Evolutionary conservation across 192 early-diverging fungal genomes (phyloP), one percentile per base, ranked within the genome.

Genomic region (Dissophora globulifera): DNA sequence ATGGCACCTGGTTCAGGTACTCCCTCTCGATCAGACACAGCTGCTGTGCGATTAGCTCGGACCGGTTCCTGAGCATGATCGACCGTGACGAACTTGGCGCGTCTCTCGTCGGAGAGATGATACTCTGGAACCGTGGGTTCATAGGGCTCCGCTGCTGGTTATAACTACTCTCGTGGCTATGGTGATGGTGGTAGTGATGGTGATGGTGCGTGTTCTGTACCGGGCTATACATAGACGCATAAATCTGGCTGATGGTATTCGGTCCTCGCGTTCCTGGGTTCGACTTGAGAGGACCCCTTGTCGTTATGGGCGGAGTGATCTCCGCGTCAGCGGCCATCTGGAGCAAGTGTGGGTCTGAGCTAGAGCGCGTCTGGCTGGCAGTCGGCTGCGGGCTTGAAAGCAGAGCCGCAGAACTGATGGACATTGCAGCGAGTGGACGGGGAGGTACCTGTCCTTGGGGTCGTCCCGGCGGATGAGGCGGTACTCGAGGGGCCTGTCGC

Each of bases 11-110:
- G 15, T 81, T 56, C 47, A 88, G 60, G 3, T 79, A 48, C 20
- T 84, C 79, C 19, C 79, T 78, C 62, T 88, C 87, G 46, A 87
- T 84, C 19, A 84, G 59, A 71, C 87, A 88, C 15, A 88, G 49
- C 32, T 88, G 87, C 41, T 87, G 82, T 8, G 85, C 84, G 59
- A 88, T 78, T n/a, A 43, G 22, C 51, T 81, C 84, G 15, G 85
- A 84, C 11, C 84, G 64, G 30, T 83, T 61, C 10, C 52, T 50
- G 25, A 88, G 60, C 17, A 87, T 78, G 31, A 82, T 55, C 27
- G 80, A 72, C 31, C 41, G 26, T 31, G 60, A 48, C 16, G 53
- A 59, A 3, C 59, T 17, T 17, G 54, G 20, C 27, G 30, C 23
- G 16, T 69, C 67, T 11, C 67, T 35, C 6, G 47, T 31, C 40